Evolutionary conservation across 805 yeast genomes (phyloP), one percentile per base, ranked within the genome.

Genomic region (Wickerhamiella slavikovae): DNA sequence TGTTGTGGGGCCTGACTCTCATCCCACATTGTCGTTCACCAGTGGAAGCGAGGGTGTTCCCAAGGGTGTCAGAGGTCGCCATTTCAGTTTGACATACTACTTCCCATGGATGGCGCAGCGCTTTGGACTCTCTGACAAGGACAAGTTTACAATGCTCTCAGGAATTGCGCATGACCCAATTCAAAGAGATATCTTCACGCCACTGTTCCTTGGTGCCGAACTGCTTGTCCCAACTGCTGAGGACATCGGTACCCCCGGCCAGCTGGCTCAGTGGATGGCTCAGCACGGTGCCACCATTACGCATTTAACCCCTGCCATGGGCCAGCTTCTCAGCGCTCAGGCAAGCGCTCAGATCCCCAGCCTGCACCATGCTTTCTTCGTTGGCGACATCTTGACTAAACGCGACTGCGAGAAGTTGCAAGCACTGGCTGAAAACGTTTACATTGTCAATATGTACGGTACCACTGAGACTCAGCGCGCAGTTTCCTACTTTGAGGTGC

Each of bases 121-220:
- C 26, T 89, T 89, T 45, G 68, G 71, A 20, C 64, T 89, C 23
- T 64, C 76, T 24, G 74, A 66, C 31, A 64, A 70, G 21, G 98
- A 91, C 52, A 75, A 62, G 46, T 89, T 89, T 59, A 89, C 99
- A 14, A 89, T 89, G 99, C 64, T 89, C 36, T 77, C 93, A 6
- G 99, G 99, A 46, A 89, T 89, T 51, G 99, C 99, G 0, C 99
- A 89, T 51, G 99, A 89, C 54, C 99, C 99, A 9, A 85, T 89
- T 38, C 99, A 89, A 60, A 75, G 99, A 61, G 99, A 89, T 54
- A 89, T 89, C 76, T 89, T 89, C 54, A 89, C 99, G 5, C 99
- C 99, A 15, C 63, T 89, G 38, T 89, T 89, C 52, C 58, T 89
- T 38, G 99, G 99, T 39, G 98, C 98, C 13, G 77, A 73, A 41